Base-by-base conservation (phyloP, 805 yeast genomes). In the Cyberlindnera bimundalis region DNA sequence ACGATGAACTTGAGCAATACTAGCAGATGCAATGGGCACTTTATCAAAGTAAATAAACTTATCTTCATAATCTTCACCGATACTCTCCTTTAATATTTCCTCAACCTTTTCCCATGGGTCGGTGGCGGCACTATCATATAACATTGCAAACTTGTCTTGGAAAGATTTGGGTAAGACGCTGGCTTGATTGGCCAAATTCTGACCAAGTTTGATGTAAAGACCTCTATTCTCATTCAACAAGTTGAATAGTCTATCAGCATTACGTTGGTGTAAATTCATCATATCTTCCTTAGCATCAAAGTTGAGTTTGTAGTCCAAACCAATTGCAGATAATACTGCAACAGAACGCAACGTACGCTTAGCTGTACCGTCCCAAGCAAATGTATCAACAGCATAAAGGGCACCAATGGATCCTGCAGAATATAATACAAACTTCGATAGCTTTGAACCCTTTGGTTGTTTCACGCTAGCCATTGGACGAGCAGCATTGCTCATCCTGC, bases 161-260 rank as follows among this genome's bases (percentile, higher is more conserved):
- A 67, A 83, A 16, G 78, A 81, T 26, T 66, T 59, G 3, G 95
- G 95, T 48, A 84, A 75, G 52, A 81, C 67, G 20, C 72, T 62
- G 1, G 87, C 79, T 57, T 85, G 93, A 53, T 84, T 78, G 3
- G 93, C 91, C 33, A 84, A 71, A 37, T 85, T 81, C 67, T 84
- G 93, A 18, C 93, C 95, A 50, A 82, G 60, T 58, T 84, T 84
- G 58, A 85, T 79, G 55, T 82, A 85, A 15, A 85, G 66, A 2
- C 84, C 84, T 47, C 71, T 74, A 53, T 78, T 78, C 11, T 53
- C 53, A 27, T 59, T 56, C 41, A 78, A 55, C 37, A 79, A 56
- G 32, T 70, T 53, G 48, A 67, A 68, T 37, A 79, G 51, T 32
- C 79, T 57, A 15, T 68, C 71, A 5, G 91, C 76, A 27, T 76